Evolutionary conservation across 169 alveolate genomes (phyloP).

Genomic region (Theileria annulata): DNA sequence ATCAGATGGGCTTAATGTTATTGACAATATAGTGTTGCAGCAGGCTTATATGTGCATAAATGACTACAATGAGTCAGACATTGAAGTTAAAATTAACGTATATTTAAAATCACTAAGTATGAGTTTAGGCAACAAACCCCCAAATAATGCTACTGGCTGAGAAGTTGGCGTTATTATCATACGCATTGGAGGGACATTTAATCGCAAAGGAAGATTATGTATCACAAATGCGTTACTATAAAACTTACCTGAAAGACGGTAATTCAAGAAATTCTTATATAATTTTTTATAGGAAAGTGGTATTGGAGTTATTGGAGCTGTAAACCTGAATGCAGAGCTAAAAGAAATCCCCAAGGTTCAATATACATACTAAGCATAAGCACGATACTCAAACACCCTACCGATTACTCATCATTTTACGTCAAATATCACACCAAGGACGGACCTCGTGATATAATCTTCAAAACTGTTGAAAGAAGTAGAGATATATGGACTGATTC

Average conservation of each 20-base stretch:
- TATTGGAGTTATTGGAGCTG: conserved; percentile 61
- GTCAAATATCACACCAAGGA: conserved; percentile 72
- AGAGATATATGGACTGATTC: conserved; percentile 84
- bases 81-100: conserved; percentile 32
- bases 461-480: conserved; percentile 76
- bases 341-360: conserved; percentile 25
- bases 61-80: conserved; percentile 45
- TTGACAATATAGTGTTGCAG: conserved; percentile 58
- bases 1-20: conserved; percentile 15
- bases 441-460: conserved; percentile 76
- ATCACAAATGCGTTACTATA: conserved; percentile 62
- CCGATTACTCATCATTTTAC: conserved; percentile 66
- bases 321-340: conserved; percentile 47
- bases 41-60: conserved; percentile 59
- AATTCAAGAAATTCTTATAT: neutral
- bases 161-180: conserved; percentile 47
- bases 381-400: conserved; percentile 59
- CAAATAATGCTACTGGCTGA: conserved; percentile 53
- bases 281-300: conserved; percentile 47
- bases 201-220: conserved; percentile 55
- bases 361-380: conserved; percentile 44
- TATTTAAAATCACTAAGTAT: neutral
- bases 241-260: conserved; percentile 23
- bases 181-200: conserved; percentile 60
- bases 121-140: conserved; percentile 21